Evolutionary conservation across 2,329 filamentous ascomycete species (phyloP).

Genomic region (Clonostachys sp.): DNA sequence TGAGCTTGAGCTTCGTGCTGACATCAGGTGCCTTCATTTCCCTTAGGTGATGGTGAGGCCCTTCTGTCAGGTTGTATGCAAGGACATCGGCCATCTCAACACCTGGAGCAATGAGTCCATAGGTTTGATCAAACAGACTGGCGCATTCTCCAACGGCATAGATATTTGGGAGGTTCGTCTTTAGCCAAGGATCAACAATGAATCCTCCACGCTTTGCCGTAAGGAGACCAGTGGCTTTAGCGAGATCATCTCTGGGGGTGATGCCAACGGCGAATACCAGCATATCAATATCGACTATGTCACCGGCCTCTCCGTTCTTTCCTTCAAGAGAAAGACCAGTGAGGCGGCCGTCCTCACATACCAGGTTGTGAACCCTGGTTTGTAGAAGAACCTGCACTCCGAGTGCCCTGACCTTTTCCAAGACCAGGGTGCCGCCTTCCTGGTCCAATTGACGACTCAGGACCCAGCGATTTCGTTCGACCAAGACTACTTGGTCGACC

Average conservation of each 20-base stretch:
- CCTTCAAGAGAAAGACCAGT: conserved; percentile 69
- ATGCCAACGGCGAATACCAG: conserved; percentile 94
- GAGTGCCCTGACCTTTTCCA: conserved; percentile 73
- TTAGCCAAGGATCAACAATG: conserved; percentile 61
- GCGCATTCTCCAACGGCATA: conserved; percentile 92
- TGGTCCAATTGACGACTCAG: conserved; percentile 76
- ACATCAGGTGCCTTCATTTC: conserved; percentile 78
- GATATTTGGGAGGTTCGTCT: conserved; percentile 66
- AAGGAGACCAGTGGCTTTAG: conserved; percentile 62
- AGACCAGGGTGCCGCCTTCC: conserved; percentile 77
- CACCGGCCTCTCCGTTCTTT: conserved; percentile 50
- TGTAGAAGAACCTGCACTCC: conserved; percentile 77
- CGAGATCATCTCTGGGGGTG: conserved; percentile 74
- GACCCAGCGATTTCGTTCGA: conserved; percentile 82
- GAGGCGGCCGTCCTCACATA: conserved; percentile 65
- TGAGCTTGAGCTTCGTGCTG: conserved; percentile 85
- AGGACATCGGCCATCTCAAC: conserved; percentile 92
- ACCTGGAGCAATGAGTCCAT: conserved; percentile 83
- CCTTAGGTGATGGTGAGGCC: conserved; percentile 67
- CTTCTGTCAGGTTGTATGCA: conserved; percentile 85
- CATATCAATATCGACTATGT: conserved; percentile 70
- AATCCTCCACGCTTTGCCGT: conserved; percentile 75
- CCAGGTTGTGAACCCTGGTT: conserved; percentile 69
- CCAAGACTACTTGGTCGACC: conserved; percentile 69
- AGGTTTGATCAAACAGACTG: conserved; percentile 83